Percentiles rank a stretch among this genome's conserved stretches.
Evolutionary conservation across 2,329 filamentous ascomycete genomes (phyloP).

Genomic region (Colletotrichum sp.): DNA sequence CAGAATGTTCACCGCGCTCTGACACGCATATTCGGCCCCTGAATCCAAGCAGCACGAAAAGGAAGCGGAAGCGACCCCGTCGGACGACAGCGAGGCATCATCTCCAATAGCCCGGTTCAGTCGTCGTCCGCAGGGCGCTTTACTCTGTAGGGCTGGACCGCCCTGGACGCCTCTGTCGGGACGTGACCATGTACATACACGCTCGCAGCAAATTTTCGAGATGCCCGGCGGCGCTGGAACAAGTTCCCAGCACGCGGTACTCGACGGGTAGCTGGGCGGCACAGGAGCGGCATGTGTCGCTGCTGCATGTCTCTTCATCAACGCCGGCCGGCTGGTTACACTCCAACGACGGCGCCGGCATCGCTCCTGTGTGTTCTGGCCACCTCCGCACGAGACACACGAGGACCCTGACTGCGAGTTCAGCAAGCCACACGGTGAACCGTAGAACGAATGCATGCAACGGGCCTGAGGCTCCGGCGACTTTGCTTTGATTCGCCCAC

Average conservation of each 20-base stretch:
- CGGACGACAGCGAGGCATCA: background rate
- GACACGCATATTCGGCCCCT: background rate
- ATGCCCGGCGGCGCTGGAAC: background rate
- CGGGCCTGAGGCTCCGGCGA: background rate
- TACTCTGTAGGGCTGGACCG: conserved; percentile 10
- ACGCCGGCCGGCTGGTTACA: conserved; percentile 8
- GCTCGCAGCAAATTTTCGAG: background rate
- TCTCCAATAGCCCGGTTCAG: background rate
- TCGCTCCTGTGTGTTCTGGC: background rate
- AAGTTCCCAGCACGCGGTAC: background rate
- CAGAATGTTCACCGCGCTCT: background rate
- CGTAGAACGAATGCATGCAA: background rate
- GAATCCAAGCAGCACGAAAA: background rate
- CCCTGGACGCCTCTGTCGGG: background rate
- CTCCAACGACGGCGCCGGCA: background rate
- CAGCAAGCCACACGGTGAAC: background rate
- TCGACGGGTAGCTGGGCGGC: background rate
- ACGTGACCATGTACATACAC: background rate
- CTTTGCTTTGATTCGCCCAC: background rate
- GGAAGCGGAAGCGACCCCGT: background rate
- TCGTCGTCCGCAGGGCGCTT: background rate
- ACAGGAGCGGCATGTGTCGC: background rate
- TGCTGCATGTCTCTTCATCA: conserved; percentile 6
- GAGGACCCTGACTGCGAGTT: background rate
- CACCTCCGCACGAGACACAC: background rate